phyloP scores from a whole-genome alignment of 1,284 basidiomycete species.

The Pholiota adiposa region DNA sequence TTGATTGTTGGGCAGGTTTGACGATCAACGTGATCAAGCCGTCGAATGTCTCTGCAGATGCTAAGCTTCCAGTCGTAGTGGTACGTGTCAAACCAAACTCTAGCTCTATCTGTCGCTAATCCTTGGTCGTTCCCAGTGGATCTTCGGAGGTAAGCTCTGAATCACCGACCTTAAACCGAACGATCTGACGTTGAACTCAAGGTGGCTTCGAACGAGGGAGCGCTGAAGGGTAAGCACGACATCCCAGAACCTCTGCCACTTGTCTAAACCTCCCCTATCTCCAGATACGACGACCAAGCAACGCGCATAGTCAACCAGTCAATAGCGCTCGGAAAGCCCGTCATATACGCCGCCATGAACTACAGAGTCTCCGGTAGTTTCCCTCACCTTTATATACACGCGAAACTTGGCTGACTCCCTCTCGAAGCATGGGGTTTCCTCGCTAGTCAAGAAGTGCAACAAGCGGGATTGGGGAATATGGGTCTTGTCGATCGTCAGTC shows the following conservation, averaged over 20 bases:
- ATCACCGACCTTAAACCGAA: neutral
- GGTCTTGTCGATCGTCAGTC: conserved; percentile 52
- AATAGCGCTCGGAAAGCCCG: conserved; percentile 31
- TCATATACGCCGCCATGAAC: conserved; percentile 32
- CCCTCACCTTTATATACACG: neutral
- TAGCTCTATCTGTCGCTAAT: too few relatives aligned
- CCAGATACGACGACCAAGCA: conserved; percentile 44
- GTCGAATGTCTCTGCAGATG: conserved; percentile 36
- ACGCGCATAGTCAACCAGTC: conserved; percentile 48
- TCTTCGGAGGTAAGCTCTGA: conserved; percentile 52
- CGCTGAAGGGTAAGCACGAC: conserved; percentile 35
- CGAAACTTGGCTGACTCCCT: neutral
- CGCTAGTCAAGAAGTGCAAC: conserved; percentile 46
- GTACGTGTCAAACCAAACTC: too few relatives aligned
- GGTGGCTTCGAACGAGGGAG: conserved; percentile 51
- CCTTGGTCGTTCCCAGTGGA: conserved; percentile 44
- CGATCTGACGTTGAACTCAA: conserved; percentile 16
- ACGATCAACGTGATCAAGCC: conserved; percentile 62
- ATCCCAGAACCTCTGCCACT: neutral
- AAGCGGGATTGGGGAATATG: conserved; percentile 47
- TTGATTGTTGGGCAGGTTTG: conserved; percentile 52
- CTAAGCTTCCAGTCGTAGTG: conserved; percentile 59
- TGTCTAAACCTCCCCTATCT: conserved; percentile 12
- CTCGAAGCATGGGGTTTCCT: conserved; percentile 42
- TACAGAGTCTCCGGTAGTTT: conserved; percentile 16